Base-by-base conservation (phyloP, 1,284 basidiomycete species). In the Kwoniella shivajii region DNA sequence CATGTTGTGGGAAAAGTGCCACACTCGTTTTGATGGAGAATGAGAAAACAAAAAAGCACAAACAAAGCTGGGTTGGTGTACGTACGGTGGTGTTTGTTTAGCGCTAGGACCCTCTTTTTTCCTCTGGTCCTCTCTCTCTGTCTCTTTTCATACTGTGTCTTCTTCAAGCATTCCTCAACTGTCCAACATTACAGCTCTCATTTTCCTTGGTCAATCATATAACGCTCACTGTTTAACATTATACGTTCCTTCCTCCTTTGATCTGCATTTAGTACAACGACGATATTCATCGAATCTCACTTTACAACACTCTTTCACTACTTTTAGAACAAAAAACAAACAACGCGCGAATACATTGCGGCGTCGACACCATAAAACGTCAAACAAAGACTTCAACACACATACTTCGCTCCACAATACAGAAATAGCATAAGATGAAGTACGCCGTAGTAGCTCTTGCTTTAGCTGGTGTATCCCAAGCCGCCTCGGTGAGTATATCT, bases 361-460 rank as follows among this genome's bases (percentile, higher is more conserved):
- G n/a, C n/a, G n/a, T n/a, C n/a, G n/a, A n/a, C n/a, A n/a, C n/a
- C n/a, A n/a, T n/a, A n/a, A n/a, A n/a, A n/a, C n/a, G n/a, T n/a
- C n/a, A n/a, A n/a, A n/a, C n/a, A n/a, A 6, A 39, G 11, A 20
- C 22, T 18, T 22, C 37, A 22, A 39, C 37, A 22, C n/a, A 39
- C 2, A 13, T 3, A 39, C 18, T 20, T 18, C 37, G 22, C 22
- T 39, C 37, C 18, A 18, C 37, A 39, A 1, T 18, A 13, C 5
- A 18, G 3, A 20, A 20, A 50, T 24, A 29, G 22, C 1, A 3
- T 39, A 54, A 38, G 36, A 59, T 59, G 57, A 59, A 53, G 45
- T 59, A 55, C 50, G 36, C 57, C 24, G 16, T 59, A n/a, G 33
- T 59, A 22, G 54, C 48, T 38, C 37, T 55, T 24, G 57, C 57